A percentile compares a stretch with the other conserved stretches of the same genome.
phyloP scores from a whole-genome alignment of 2,329 filamentous ascomycete genomes.

The Epichloe sylvatica region DNA sequence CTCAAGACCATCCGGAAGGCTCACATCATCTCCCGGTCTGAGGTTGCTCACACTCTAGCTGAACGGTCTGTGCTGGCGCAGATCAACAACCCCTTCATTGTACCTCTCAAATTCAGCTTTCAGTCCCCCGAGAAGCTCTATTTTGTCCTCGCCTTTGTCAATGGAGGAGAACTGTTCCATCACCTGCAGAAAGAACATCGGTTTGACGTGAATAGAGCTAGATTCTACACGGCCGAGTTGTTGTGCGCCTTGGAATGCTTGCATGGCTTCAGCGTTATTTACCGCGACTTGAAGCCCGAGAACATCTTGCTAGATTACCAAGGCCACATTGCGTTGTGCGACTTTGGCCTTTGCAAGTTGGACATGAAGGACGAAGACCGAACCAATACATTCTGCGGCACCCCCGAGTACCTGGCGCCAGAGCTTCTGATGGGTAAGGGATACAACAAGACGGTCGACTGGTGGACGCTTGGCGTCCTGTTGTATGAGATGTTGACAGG shows the following conservation, averaged over 20 bases:
- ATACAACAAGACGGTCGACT: constrained; percentile 96
- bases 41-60: constrained; percentile 91
- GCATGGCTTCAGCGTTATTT: constrained; percentile 98
- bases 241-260: constrained; percentile 90
- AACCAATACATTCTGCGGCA: constrained; percentile 97
- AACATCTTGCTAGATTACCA: constrained; percentile 97
- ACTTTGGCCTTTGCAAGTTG: constrained; percentile 95
- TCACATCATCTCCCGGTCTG: constrained; percentile 95
- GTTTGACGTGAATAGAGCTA: constrained; percentile 91
- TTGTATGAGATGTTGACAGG: constrained; percentile 98
- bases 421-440: constrained; percentile 86
- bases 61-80: constrained; percentile 96
- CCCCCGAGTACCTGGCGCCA: constrained; percentile 90
- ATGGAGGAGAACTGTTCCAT: constrained; percentile 94
- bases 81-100: constrained; percentile 99
- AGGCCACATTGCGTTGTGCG: constrained; percentile 92
- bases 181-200: constrained; percentile 93
- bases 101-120: constrained; percentile 97
- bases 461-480: constrained; percentile 96
- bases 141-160: constrained; percentile 91
- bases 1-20: constrained; percentile 99
- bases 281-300: constrained; percentile 62
- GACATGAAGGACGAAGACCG: constrained; percentile 99
- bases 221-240: constrained; percentile 95
- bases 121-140: constrained; percentile 95